These are phyloP conservation scores for Colletotrichum neosansevieriae DNA, from an alignment of 2,329 filamentous ascomycete genomes.

Conservation along the genomic window DNA sequence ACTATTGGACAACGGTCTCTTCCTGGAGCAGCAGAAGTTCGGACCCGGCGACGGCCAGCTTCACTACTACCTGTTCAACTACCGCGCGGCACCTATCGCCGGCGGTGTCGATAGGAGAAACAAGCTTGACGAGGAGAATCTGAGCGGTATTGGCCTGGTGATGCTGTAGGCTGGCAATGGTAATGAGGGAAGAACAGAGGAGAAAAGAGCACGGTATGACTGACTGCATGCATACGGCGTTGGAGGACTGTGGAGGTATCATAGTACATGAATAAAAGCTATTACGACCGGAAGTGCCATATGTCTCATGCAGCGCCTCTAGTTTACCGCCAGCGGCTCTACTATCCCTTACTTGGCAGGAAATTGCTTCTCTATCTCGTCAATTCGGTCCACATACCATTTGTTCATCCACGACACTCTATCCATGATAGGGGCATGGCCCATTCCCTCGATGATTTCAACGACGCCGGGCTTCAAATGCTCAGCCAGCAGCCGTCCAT, in stretches of 20 bases:
- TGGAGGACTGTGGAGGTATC: slow-evolving; percentile 30
- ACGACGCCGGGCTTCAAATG: slow-evolving; percentile 72
- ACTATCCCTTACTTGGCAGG: background rate
- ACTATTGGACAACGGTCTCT: slow-evolving; percentile 92
- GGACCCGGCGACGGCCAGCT: slow-evolving; percentile 93
- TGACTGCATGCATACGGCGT: slow-evolving; percentile 30
- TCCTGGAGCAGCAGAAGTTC: slow-evolving; percentile 94
- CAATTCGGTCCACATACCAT: slow-evolving; percentile 69
- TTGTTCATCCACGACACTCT: slow-evolving; percentile 75
- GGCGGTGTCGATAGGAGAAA: slow-evolving; percentile 88
- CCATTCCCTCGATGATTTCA: slow-evolving; percentile 75
- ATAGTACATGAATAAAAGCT: slow-evolving; percentile 30
- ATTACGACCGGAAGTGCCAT: slow-evolving; percentile 8
- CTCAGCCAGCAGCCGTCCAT: slow-evolving; percentile 76
- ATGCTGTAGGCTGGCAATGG: slow-evolving; percentile 64
- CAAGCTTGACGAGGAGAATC: slow-evolving; percentile 78
- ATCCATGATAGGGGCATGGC: slow-evolving; percentile 82
- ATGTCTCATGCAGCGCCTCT: background rate
- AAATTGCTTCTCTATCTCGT: slow-evolving; percentile 62
- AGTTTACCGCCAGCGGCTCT: background rate
- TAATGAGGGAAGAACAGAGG: background rate
- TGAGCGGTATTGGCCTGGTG: slow-evolving; percentile 91
- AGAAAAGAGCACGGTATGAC: background rate
- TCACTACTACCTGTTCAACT: slow-evolving; percentile 99
- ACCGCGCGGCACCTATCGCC: slow-evolving; percentile 84